phyloP scores from a whole-genome alignment of 2,329 filamentous ascomycete species.

The Ascosphaera aggregata region DNA sequence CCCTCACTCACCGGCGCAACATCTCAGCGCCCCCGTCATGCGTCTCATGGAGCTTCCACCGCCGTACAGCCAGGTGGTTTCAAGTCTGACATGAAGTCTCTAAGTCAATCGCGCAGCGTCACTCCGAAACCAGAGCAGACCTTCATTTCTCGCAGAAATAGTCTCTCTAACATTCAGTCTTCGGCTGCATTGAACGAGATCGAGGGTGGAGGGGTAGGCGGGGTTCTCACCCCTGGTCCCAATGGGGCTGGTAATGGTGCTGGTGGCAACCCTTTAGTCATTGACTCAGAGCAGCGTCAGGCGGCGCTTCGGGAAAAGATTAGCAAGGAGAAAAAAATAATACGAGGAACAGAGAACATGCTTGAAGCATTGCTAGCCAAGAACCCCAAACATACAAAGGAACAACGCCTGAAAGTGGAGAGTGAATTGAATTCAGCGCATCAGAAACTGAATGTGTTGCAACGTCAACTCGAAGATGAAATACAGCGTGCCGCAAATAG shows the following conservation, averaged over 20 bases:
- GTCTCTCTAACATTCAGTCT: neutral
- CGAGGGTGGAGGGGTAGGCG: neutral
- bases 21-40: conserved; percentile 37
- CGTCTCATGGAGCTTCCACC: conserved; percentile 46
- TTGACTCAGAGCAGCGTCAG: conserved; percentile 42
- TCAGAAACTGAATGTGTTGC: conserved; percentile 37
- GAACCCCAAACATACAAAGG: conserved; percentile 86
- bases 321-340: conserved; percentile 93
- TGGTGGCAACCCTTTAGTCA: conserved; percentile 18
- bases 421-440: conserved; percentile 81
- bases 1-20: conserved; percentile 33
- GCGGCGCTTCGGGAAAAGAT: conserved; percentile 59
- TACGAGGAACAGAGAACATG: conserved; percentile 93
- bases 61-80: conserved; percentile 67
- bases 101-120: conserved; percentile 37
- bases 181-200: neutral
- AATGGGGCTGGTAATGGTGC: conserved; percentile 31
- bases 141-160: conserved; percentile 9
- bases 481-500: conserved; percentile 27
- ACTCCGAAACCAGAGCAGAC: conserved; percentile 33
- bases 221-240: conserved; percentile 14
- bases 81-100: conserved; percentile 61
- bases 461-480: conserved; percentile 34
- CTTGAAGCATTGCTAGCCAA: conserved; percentile 84
- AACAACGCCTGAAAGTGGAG: conserved; percentile 56